Base-by-base conservation (phyloP, 768 basidiomycete species). In the Basidioascus undulatus region DNA sequence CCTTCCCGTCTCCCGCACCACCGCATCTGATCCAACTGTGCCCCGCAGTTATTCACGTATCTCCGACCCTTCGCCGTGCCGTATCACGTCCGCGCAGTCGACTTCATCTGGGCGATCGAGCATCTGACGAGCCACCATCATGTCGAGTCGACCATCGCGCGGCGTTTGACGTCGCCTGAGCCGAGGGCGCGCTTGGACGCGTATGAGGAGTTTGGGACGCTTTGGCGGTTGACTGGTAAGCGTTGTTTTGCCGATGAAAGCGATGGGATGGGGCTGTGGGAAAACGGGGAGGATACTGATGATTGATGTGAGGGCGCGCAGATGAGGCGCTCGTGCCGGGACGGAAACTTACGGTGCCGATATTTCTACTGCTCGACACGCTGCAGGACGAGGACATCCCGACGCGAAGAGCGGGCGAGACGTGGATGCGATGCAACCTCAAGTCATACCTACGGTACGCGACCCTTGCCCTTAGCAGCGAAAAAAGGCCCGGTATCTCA, bases 371-470 rank as follows among this genome's bases (percentile, higher is more conserved):
- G 24, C 59, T 96, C 37, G 84, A 89, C 52, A 72, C 74, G 0
- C 58, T 94, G 36, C 75, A 74, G 50, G 74, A 66, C 30, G 72
- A 75, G 25, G 74, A 83, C 47, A 78, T 82, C 7, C 61, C 60
- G 44, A 57, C 78, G 9, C 72, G 77, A 21, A 68, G 83, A 10
- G 65, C 79, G 25, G 81, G 80, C 12, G 89, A 96, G 57, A 84
- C 84, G 0, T 98, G 92, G 92, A 84, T 98, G 77, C 70, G 87
- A 21, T 84, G 82, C 53, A 83, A 74, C 51, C 64, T 94, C 24
- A 80, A 77, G 55, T 87, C 84, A 2, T 89, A 89, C 55, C 62
- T 84, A 43, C 71, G 87, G 84, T 86, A 57, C 27, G 63, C 39
- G 15, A 16, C 20, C 25, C 16, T 15, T 11, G 28, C 35, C 2